phyloP scores from a whole-genome alignment of 352 stramenopile genomes.

The Blastocystis sp. region DNA sequence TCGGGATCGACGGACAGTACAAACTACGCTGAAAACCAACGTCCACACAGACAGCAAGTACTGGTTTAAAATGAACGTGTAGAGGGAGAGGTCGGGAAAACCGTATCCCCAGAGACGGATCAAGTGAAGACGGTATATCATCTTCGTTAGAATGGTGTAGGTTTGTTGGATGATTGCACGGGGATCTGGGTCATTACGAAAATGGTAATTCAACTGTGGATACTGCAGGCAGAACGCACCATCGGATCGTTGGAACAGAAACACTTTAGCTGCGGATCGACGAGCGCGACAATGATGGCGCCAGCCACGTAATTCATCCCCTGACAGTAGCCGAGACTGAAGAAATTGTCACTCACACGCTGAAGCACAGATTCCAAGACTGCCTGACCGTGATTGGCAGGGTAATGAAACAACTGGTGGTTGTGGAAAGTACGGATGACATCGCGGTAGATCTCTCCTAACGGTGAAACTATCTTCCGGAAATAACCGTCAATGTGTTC shows the following conservation, averaged over 20 bases:
- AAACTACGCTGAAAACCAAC: background rate
- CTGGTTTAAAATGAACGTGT: background rate
- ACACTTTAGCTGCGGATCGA: background rate
- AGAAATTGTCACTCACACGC: constrained; percentile 21
- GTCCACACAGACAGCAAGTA: background rate
- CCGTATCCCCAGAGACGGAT: constrained; percentile 17
- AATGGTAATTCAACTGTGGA: background rate
- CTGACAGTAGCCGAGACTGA: constrained; percentile 35
- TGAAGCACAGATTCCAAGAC: constrained; percentile 11
- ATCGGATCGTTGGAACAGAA: background rate
- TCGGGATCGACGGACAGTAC: background rate
- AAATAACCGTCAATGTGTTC: constrained; percentile 11
- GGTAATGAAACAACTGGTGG: constrained; percentile 13
- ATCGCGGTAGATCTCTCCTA: constrained; percentile 24
- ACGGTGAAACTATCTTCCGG: background rate
- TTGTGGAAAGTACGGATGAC: constrained; percentile 30
- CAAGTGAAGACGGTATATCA: background rate
- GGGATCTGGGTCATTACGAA: background rate
- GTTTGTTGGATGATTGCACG: background rate
- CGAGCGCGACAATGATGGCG: background rate
- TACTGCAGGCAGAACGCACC: background rate
- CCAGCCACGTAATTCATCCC: constrained; percentile 44
- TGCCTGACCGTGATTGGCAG: background rate
- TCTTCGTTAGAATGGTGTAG: background rate
- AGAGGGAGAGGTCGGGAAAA: constrained; percentile 4